Base-by-base conservation (phyloP, 805 yeast species). In the Komagataella phaffii region DNA sequence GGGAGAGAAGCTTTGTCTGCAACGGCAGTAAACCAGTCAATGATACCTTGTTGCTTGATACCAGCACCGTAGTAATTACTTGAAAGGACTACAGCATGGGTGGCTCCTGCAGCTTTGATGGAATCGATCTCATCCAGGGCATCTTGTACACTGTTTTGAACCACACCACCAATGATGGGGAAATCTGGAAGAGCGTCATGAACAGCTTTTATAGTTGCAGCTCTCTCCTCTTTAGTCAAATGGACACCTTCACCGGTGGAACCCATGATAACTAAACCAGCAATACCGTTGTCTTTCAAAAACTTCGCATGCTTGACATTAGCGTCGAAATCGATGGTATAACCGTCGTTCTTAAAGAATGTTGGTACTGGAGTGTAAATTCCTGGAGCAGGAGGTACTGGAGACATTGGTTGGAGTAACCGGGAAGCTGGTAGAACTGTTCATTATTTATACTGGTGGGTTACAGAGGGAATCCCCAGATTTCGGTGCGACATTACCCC, bases 161-260 rank as follows among this genome's bases (percentile, higher is more conserved):
- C 76, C 46, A 74, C 72, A 54, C 82, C 83, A 45, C 73, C 80
- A 10, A 74, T 56, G 45, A 78, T 61, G 8, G 73, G 64, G 60
- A 68, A 70, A 44, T 63, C 66, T 21, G 71, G 68, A 4, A 77
- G 65, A 3, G 60, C 68, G 3, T 62, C 64, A 47, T 64, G 72
- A 49, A 74, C 53, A 10, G 60, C 54, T 18, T 59, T 54, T 24
- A 72, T 63, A 7, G 71, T 57, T 5, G 62, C 52, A 12, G 61
- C 61, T 55, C 81, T 66, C 62, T 77, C 83, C 46, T 59, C 55
- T 50, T 70, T 64, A 8, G 79, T 69, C 56, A 76, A 61, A 56
- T 76, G 79, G 44, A 75, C 74, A 54, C 73, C 72, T 59, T 77
- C 82, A 44, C 82, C 83, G 14, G 80, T 77, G 43, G 80, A 74